Base-by-base conservation (phyloP, 2,329 filamentous ascomycete genomes). In the Tolypocladium tropicale region DNA sequence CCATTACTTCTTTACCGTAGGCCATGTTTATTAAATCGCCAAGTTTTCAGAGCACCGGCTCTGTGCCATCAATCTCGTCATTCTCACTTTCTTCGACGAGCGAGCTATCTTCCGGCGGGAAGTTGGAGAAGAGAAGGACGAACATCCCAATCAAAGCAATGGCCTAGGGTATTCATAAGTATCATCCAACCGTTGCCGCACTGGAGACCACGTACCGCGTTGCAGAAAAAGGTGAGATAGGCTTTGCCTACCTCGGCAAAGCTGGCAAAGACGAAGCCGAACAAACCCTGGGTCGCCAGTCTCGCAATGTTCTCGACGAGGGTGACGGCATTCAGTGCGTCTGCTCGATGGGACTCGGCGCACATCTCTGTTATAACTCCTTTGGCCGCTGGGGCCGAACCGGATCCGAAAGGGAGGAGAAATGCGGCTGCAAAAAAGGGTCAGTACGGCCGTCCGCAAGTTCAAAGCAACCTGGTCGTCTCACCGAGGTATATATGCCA, bases 331-430 rank as follows among this genome's bases (percentile, higher is more conserved):
- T 84, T 83, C 3, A 90, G 71, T 0, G 86, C 86, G 63, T 90
- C 86, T 0, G 81, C 77, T 0, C 85, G 76, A 55, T 86, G 79
- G 0, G 75, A 75, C 1, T 81, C 74, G 0, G 83, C 73, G 49
- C 84, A 84, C 84, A 89, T 86, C 56, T 86, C 81, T 0, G 87
- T 79, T 57, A 89, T 88, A n/a, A 86, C 83, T 0, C 86, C 86
- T 61, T 89, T 90, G 1, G 85, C 84, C 0, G 86, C 84, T 0
- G 85, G 79, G 0, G 84, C 86, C 0, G 85, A 85, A 0, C 86
- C 86, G 0, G 85, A 86, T 0, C 83, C 85, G 33, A 89, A 81
- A 0, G 86, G 86, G 0, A 90, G 74, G 1, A 89, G 65, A 30
- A 81, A 78, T 0, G 84, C 84, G 1, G 85, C 80, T 78, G 57